phyloP scores from a whole-genome alignment of 2,329 filamentous ascomycete genomes.

The Fusarium illudens region DNA sequence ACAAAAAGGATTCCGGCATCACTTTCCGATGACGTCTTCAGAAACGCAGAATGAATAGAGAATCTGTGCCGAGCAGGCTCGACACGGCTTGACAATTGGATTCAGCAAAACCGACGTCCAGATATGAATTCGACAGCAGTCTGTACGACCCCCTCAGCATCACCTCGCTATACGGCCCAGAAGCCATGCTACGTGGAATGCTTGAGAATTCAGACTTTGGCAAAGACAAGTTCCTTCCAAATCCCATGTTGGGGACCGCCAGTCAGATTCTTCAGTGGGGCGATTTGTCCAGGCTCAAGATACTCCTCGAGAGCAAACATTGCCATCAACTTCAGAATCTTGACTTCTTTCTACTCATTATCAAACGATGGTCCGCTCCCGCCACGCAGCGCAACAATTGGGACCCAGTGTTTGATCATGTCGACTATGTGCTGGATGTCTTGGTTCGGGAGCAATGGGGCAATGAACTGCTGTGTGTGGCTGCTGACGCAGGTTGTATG shows the following conservation, averaged over 20 bases:
- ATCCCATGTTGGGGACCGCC: constrained; percentile 31
- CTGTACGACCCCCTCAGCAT: constrained; percentile 49
- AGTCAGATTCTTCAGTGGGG: constrained; percentile 43
- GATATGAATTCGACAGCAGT: constrained; percentile 43
- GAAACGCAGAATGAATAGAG: constrained; percentile 31
- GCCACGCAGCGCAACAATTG: background rate
- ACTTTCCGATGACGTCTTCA: background rate
- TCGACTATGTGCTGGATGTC: constrained; percentile 8
- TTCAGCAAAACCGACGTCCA: constrained; percentile 45
- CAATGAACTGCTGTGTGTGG: constrained; percentile 37
- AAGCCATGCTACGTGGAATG: constrained; percentile 39
- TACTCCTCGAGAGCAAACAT: constrained; percentile 16
- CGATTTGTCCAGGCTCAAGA: constrained; percentile 33
- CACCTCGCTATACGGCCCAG: constrained; percentile 46
- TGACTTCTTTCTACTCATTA: constrained; percentile 24
- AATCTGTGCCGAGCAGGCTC: constrained; percentile 39
- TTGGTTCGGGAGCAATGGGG: constrained; percentile 40
- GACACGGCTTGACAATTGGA: constrained; percentile 45
- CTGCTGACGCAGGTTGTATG: constrained; percentile 37
- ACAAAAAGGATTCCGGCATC: background rate
- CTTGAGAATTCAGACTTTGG: constrained; percentile 13
- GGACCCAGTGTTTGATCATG: constrained; percentile 1
- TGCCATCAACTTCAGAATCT: constrained; percentile 34
- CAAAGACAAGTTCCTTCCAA: background rate
- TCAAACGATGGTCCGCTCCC: constrained; percentile 16